Conservation (phyloP, 1,284 basidiomycete species). For the Neolentinus lepideus region DNA sequence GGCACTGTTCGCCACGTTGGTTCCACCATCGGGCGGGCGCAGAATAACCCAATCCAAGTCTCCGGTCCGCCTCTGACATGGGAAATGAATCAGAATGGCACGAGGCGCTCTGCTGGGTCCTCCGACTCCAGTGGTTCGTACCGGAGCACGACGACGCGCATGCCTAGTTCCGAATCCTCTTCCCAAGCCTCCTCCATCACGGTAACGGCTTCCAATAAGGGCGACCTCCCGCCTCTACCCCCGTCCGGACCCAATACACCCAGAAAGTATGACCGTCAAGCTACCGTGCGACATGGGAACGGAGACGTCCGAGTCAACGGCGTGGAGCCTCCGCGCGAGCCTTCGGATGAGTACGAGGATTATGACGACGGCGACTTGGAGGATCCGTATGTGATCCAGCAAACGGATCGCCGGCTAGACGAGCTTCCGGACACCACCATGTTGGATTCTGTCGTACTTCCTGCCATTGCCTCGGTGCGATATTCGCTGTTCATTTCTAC, state of each 20-base stretch:
- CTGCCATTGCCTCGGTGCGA: constrained; percentile 86
- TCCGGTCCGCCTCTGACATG: constrained; percentile 67
- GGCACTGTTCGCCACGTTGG: constrained; percentile 75
- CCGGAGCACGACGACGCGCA: constrained; percentile 21
- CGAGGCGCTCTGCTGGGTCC: constrained; percentile 28
- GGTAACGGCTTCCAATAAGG: constrained; percentile 27
- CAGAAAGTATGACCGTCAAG: constrained; percentile 47
- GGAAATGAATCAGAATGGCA: constrained; percentile 54
- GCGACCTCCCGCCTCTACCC: constrained; percentile 55
- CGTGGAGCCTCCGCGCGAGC: constrained; percentile 27
- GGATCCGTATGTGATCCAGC: constrained; percentile 14
- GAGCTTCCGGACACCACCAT: constrained; percentile 83
- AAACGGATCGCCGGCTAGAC: constrained; percentile 28
- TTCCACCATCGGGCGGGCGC: constrained; percentile 56
- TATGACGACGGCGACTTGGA: constrained; percentile 34
- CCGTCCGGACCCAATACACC: constrained; percentile 30
- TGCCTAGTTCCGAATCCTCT: constrained; percentile 13
- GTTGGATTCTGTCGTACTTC: constrained; percentile 90
- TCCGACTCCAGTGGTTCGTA: constrained; percentile 25
- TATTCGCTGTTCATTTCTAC: constrained; percentile 6
- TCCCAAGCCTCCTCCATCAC: constrained; percentile 33
- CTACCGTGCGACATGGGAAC: constrained; percentile 50
- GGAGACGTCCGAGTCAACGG: constrained; percentile 23
- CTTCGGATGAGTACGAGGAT: constrained; percentile 62
- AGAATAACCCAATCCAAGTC: constrained; percentile 42